phyloP scores from a whole-genome alignment of 208 protist species.

The Zelonia costaricensis region DNA sequence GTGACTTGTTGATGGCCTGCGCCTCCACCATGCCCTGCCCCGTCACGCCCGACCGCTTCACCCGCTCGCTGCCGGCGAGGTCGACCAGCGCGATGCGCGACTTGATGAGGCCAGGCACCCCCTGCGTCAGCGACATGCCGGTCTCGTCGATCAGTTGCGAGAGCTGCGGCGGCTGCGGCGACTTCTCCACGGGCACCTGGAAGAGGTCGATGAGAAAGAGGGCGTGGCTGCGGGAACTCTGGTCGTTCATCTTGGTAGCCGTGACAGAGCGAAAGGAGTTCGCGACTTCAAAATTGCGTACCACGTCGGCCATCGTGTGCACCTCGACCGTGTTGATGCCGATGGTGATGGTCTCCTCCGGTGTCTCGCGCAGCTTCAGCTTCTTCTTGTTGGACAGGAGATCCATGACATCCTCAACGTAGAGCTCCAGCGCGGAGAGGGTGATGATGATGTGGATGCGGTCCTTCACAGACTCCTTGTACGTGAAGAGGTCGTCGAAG shows the following conservation, averaged over 20 bases:
- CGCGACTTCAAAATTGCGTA: constrained; percentile 70
- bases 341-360: constrained; percentile 68
- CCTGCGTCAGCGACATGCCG: constrained; percentile 31
- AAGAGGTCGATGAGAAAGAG: constrained; percentile 91
- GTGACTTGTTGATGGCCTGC: constrained; percentile 91
- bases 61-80: constrained; percentile 94
- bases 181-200: constrained; percentile 38
- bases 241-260: constrained; percentile 91
- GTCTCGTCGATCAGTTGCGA: constrained; percentile 57
- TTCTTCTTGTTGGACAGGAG: constrained; percentile 79
- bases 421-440: constrained; percentile 87
- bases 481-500: constrained; percentile 84
- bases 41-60: constrained; percentile 87
- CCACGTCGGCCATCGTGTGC: constrained; percentile 66
- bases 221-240: constrained; percentile 89
- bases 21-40: constrained; percentile 90
- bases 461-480: constrained; percentile 43
- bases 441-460: constrained; percentile 68
- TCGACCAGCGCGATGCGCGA: constrained; percentile 96
- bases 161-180: constrained; percentile 32
- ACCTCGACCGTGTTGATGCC: constrained; percentile 74
- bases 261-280: constrained; percentile 78
- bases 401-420: constrained; percentile 89
- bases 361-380: constrained; percentile 79
- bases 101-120: constrained; percentile 73